These are phyloP conservation scores for Colletotrichum tanaceti DNA, from an alignment of 2,329 filamentous ascomycete genomes.

Conservation along the genomic window DNA sequence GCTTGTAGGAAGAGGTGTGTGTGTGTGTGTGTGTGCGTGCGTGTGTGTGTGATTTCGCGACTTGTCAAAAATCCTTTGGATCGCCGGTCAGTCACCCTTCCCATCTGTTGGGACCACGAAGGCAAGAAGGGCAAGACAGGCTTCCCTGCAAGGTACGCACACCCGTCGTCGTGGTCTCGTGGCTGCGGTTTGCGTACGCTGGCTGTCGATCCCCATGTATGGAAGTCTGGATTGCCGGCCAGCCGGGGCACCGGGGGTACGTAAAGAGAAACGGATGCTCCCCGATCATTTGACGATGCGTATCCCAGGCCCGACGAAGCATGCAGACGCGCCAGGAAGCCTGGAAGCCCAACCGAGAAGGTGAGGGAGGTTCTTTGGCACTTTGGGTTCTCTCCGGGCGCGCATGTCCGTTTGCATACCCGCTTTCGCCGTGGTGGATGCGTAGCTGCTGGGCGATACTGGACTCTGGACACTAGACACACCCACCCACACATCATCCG, in stretches of 20 bases:
- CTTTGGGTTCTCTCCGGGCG: constrained; percentile 14
- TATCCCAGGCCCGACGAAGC: not conserved
- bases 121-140: not conserved
- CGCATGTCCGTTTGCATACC: constrained; percentile 25
- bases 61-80: constrained; percentile 25
- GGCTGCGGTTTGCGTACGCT: constrained; percentile 29
- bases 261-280: constrained; percentile 9
- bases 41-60: constrained; percentile 13
- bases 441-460: not conserved
- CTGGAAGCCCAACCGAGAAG: constrained; percentile 11
- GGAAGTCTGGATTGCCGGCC: constrained; percentile 30
- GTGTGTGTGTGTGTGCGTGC: constrained; percentile 1
- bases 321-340: constrained; percentile 6
- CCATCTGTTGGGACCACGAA: constrained; percentile 3
- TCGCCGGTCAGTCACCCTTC: constrained; percentile 6
- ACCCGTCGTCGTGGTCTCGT: constrained; percentile 27
- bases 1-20: not conserved
- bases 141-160: constrained; percentile 39
- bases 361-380: constrained; percentile 4
- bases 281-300: constrained; percentile 38
- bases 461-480: constrained; percentile 3
- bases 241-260: too few relatives aligned
- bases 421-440: constrained; percentile 1
- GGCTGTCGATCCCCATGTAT: constrained; percentile 26
- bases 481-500: constrained; percentile 1